These are phyloP conservation scores for Elongisporangium anandrum DNA, from an alignment of 352 stramenopile genomes.

Conservation along the genomic window DNA sequence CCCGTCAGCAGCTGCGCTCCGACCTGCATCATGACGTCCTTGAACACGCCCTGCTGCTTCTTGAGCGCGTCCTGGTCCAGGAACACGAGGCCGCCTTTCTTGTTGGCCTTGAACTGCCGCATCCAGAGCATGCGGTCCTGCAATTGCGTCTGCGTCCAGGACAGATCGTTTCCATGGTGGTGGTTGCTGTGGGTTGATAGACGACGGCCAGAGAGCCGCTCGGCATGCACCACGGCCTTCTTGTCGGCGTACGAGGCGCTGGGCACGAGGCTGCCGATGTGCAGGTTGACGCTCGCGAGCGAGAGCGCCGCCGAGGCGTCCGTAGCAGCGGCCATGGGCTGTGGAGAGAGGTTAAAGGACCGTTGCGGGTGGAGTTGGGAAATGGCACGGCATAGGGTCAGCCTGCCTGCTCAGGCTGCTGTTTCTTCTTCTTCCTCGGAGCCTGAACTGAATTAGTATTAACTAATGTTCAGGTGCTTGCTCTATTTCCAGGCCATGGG, in stretches of 20 bases:
- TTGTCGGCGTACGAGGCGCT: conserved; percentile 23
- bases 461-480: not conserved
- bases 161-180: conserved; percentile 17
- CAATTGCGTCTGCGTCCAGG: conserved; percentile 46
- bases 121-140: conserved; percentile 60
- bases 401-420: not conserved
- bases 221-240: no score
- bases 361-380: not conserved
- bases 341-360: not conserved
- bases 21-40: conserved; percentile 75
- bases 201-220: not conserved
- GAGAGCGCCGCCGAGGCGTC: conserved; percentile 3
- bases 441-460: not conserved
- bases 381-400: not conserved
- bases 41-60: conserved; percentile 79
- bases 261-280: conserved; percentile 52
- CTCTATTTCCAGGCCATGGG: not conserved
- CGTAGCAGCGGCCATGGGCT: not conserved
- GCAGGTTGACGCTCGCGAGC: conserved; percentile 42
- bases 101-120: conserved; percentile 55
- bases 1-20: conserved; percentile 61
- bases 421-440: not conserved
- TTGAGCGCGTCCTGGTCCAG: conserved; percentile 63
- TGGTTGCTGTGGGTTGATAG: conserved; percentile 4
- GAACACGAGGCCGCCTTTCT: conserved; percentile 66